Evolutionary conservation across 768 basidiomycete genomes (phyloP), one percentile per base, ranked within the genome.

Genomic region (Panaeolus papilionaceus): DNA sequence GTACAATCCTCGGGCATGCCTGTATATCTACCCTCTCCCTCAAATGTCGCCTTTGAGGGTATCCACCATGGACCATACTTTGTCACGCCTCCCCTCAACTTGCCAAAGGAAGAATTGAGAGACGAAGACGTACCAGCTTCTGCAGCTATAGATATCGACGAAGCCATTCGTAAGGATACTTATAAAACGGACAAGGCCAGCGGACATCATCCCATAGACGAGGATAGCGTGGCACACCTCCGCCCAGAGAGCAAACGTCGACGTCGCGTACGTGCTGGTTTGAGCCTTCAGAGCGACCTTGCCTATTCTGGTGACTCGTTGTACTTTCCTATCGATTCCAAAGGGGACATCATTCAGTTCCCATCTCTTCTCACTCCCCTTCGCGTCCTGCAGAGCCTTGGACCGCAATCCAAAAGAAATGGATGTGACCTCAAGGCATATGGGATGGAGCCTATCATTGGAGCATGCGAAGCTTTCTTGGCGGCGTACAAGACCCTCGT

Each of bases 251-350:
- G 54, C 14, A 28, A 58, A 12, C 54, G 54, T 7, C 54, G 54
- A 4, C 54, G 54, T 58, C 54, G 54, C 6, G 10, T 58, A 37
- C 54, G 26, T 4, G 26, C 16, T 12, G 54, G 54, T 37, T 6
- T 58, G 12, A 58, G 54, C 33, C 54, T 58, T 7, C 54, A 58
- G 33, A 58, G 54, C 12, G 54, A 58, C 28, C 33, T 58, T 37
- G 54, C 54, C 4, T 58, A 58, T 12, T 33, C 26, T 5, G 54
- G 54, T 12, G 54, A 58, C 16, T 58, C 54, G 5, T 26, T 58
- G 11, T 58, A 33, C 14, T 4, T n/a, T 9, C 28, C 26, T 3
- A 37, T 58, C 20, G 33, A 33, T 7, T 4, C 12, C 3, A 33
- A 12, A 10, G 28, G 7, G 4, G 28, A 58, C 14, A 33, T 10